Evolutionary conservation across 352 stramenopile genomes (phyloP).

Genomic region (Phytopythium aichiense): DNA sequence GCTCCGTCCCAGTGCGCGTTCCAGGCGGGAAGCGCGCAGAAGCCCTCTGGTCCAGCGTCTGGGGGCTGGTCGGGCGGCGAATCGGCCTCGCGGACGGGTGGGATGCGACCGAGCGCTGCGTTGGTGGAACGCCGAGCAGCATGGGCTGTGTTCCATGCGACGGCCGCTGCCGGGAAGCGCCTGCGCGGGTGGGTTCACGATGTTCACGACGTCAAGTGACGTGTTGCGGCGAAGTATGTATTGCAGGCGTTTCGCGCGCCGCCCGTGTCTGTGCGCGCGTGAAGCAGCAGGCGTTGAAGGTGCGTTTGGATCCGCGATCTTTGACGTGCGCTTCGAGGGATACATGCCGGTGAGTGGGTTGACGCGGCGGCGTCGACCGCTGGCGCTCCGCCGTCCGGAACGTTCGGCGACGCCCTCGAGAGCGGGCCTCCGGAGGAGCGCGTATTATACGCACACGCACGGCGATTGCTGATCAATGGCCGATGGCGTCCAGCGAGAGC

Average conservation of each 20-base stretch:
- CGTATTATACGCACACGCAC: too few relatives aligned
- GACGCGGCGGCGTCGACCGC: not conserved
- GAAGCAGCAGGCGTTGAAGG: not conserved
- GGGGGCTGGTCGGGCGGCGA: not conserved
- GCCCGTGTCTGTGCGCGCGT: not conserved
- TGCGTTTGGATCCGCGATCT: not conserved
- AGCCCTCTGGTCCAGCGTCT: too few relatives aligned
- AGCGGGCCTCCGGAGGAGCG: not conserved
- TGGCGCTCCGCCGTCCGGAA: not conserved
- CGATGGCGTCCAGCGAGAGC: too few relatives aligned
- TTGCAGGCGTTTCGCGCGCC: not conserved
- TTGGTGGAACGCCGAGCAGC: too few relatives aligned
- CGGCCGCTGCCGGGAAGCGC: not conserved
- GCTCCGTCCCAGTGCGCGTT: not conserved
- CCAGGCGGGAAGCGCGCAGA: not conserved
- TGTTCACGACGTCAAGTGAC: not conserved
- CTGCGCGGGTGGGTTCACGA: not conserved
- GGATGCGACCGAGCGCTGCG: too few relatives aligned
- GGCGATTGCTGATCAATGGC: not conserved
- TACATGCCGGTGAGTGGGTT: not conserved
- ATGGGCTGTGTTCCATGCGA: too few relatives aligned
- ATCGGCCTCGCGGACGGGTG: too few relatives aligned
- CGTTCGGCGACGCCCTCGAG: not conserved
- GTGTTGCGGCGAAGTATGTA: not conserved
- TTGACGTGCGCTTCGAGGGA: too few relatives aligned